Base-by-base conservation (phyloP, 1,139 yeast genomes). In the Geotrichum cucujoidarum region DNA sequence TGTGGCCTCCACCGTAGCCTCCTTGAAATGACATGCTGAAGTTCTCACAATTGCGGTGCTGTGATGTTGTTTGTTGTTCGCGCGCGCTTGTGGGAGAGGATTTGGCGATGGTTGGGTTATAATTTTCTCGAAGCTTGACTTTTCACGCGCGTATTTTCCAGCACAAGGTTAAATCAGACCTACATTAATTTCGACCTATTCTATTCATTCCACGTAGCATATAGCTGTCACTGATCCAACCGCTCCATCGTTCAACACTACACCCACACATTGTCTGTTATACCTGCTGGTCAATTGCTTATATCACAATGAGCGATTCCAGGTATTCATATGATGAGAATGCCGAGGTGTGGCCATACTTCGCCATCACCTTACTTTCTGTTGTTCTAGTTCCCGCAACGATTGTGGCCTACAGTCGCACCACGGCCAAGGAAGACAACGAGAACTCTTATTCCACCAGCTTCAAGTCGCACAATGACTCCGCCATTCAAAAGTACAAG, bases 321-420 rank as follows among this genome's bases (percentile, higher is more conserved):
- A 64, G 72, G 50, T 72, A 72, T 57, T 66, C 71, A 52, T 92
- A 90, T 67, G 98, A 92, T 69, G 97, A 89, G 65, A 80, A 81
- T 59, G 81, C 92, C 40, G 95, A 88, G 61, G 89, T 95, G 5
- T 92, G 97, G 97, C 98, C 98, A 39, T 89, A 83, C 65, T 92
- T 90, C 62, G 78, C 84, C 50, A 70, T 87, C 61, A 92, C 97
- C 1, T 70, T 89, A 49, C 71, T 85, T 47, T 66, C 80, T 11
- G 75, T 80, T 47, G 77, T 81, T 24, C 74, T 88, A 53, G 67
- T 88, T 38, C 97, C 97, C 4, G 62, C 79, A 51, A 83, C 96
- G 1, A 56, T 80, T 16, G 66, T 71, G 40, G 74, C 79, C 56
- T 29, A 36, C 36, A n/a, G 34, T 7, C 30, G 53, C 31, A 35